Conservation (phyloP, 2,329 filamentous ascomycete genomes). For the Scedosporium aurantiacum region DNA sequence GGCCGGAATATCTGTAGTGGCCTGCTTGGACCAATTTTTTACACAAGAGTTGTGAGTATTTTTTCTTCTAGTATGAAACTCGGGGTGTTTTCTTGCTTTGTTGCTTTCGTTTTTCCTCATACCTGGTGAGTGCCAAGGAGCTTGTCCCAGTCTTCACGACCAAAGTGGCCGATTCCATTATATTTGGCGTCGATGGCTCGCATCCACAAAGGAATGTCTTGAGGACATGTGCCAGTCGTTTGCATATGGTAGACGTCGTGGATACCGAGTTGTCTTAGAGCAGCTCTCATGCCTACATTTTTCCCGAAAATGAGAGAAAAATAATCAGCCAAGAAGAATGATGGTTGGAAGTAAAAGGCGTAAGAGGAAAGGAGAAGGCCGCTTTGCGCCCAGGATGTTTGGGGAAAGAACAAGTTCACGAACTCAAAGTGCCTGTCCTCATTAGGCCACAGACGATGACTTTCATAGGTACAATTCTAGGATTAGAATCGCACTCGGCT, state of each 20-base stretch:
- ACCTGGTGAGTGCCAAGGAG: slow-evolving; percentile 30
- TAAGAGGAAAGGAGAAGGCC: slow-evolving; percentile 17
- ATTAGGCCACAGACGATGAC: slow-evolving; percentile 28
- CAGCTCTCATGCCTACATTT: slow-evolving; percentile 20
- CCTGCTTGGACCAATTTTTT: slow-evolving; percentile 21
- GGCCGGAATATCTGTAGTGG: slow-evolving; percentile 44
- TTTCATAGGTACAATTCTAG: slow-evolving; percentile 25
- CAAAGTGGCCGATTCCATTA: slow-evolving; percentile 15
- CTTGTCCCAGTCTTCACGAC: slow-evolving; percentile 32
- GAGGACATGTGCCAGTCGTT: slow-evolving; percentile 8
- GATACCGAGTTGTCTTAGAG: slow-evolving; percentile 23
- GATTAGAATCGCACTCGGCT: slow-evolving; percentile 7
- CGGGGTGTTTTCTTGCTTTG: not conserved
- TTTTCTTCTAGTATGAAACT: not conserved
- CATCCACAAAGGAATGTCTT: slow-evolving; percentile 14
- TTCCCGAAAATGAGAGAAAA: not conserved
- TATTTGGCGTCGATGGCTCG: slow-evolving; percentile 16
- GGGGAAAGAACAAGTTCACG: slow-evolving; percentile 4
- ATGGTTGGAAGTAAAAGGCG: slow-evolving; percentile 5
- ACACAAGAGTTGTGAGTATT: slow-evolving; percentile 18
- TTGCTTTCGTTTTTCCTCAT: not conserved
- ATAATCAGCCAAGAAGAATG: too few relatives aligned
- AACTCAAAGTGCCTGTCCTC: slow-evolving; percentile 27
- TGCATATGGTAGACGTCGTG: slow-evolving; percentile 26
- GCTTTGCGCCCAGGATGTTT: not conserved